A percentile compares a stretch with the other conserved stretches of the same genome.
Conservation (phyloP, 768 basidiomycete genomes). For the Lactifluus pinguis region DNA sequence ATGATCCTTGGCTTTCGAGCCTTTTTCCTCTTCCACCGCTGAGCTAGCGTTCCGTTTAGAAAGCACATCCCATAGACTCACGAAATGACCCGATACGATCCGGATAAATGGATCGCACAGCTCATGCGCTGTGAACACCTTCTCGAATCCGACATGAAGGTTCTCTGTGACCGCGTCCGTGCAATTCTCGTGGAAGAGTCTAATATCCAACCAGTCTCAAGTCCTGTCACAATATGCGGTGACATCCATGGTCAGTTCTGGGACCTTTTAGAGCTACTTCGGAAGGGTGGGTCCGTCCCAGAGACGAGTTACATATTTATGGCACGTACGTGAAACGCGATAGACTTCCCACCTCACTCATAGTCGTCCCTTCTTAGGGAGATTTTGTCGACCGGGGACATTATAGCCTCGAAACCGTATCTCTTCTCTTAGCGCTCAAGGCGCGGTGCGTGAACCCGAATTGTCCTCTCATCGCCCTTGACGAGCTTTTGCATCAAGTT, state of each 20-base stretch:
- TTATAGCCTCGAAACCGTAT: conserved; percentile 93
- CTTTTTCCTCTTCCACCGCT: background rate
- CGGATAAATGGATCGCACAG: conserved; percentile 83
- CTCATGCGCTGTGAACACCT: conserved; percentile 83
- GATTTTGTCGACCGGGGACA: conserved; percentile 98
- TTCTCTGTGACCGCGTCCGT: conserved; percentile 84
- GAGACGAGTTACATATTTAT: conserved; percentile 94
- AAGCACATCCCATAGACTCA: background rate
- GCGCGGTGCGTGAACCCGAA: conserved; percentile 47
- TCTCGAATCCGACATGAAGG: conserved; percentile 86
- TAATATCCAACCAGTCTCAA: conserved; percentile 94
- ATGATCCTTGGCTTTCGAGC: too few species aligned
- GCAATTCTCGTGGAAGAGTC: conserved; percentile 90
- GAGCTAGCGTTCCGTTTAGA: background rate
- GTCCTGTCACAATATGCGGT: conserved; percentile 90
- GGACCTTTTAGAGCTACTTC: conserved; percentile 85
- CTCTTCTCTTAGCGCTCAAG: conserved; percentile 80
- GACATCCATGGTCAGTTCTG: conserved; percentile 99
- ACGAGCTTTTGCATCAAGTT: conserved; percentile 37
- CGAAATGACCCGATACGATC: conserved; percentile 27
- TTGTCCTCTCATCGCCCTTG: background rate
- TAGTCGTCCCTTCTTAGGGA: conserved; percentile 42
- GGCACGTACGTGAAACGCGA: conserved; percentile 50
- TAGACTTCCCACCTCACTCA: conserved; percentile 17
- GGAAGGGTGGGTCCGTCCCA: conserved; percentile 64